Evolutionary conservation across 768 basidiomycete species (phyloP).

Genomic region (Mrakia gelida): DNA sequence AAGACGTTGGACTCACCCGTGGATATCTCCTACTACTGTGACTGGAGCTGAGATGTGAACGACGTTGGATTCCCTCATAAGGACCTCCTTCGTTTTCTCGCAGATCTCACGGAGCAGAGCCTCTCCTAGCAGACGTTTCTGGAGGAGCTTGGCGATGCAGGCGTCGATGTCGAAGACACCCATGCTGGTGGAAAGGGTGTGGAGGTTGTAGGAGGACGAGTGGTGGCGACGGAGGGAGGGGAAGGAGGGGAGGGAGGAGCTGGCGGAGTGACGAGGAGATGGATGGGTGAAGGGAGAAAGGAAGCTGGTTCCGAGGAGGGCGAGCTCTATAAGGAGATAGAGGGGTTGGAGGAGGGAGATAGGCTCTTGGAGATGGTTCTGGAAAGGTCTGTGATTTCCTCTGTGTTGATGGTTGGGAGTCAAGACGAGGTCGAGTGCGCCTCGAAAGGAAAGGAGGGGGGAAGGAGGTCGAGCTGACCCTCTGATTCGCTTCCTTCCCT

Average conservation of each 20-base stretch:
- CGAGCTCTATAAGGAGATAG: neutral
- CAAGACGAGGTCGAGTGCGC: neutral
- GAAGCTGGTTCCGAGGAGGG: neutral
- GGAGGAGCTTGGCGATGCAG: slow-evolving; percentile 82
- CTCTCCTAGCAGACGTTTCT: slow-evolving; percentile 92
- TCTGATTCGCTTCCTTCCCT: too few species aligned
- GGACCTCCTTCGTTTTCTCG: slow-evolving; percentile 98
- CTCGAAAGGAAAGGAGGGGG: too few species aligned
- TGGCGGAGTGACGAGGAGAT: neutral
- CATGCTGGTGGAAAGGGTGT: neutral
- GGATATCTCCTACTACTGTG: slow-evolving; percentile 98
- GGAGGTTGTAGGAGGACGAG: neutral
- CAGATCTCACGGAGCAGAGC: slow-evolving; percentile 95
- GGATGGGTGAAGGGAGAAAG: neutral
- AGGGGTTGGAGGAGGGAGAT: too few species aligned
- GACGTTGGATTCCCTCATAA: slow-evolving; percentile 98
- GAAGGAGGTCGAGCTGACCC: neutral
- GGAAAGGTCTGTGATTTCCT: neutral
- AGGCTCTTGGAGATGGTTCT: neutral
- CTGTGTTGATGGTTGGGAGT: neutral
- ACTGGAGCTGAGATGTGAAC: slow-evolving; percentile 95
- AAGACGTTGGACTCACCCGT: slow-evolving; percentile 65
- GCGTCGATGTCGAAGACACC: slow-evolving; percentile 83
- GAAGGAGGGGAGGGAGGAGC: neutral
- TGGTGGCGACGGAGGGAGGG: neutral